Conservation (phyloP, 2,329 filamentous ascomycete species). For the Ustulina deusta region DNA sequence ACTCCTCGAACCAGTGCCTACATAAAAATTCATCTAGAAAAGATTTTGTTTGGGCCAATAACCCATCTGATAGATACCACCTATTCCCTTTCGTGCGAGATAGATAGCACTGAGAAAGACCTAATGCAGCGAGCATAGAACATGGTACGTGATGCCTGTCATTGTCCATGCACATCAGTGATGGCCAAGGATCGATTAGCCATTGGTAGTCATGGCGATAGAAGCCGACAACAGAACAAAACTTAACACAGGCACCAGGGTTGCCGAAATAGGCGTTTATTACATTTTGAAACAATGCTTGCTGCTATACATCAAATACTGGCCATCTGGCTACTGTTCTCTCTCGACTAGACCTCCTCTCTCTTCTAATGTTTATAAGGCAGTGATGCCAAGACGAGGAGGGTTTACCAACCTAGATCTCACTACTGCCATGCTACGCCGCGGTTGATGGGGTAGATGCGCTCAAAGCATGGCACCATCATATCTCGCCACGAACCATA, state of each 20-base stretch:
- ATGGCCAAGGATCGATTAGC: neutral
- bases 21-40: too few relatives aligned
- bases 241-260: neutral
- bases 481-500: constrained; percentile 33
- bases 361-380: constrained; percentile 33
- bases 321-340: neutral
- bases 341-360: constrained; percentile 10
- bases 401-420: constrained; percentile 10
- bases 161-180: neutral
- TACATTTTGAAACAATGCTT: constrained; percentile 9
- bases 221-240: neutral
- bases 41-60: too few relatives aligned
- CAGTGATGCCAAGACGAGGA: constrained; percentile 11
- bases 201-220: neutral
- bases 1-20: too few relatives aligned
- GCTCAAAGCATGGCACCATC: constrained; percentile 7
- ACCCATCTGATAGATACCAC: too few relatives aligned
- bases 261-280: constrained; percentile 19
- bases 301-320: constrained; percentile 25
- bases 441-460: constrained; percentile 10
- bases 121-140: neutral
- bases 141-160: too few relatives aligned
- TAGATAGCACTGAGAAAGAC: neutral
- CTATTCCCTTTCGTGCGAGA: too few relatives aligned
- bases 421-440: constrained; percentile 12